Evolutionary conservation across 2,329 filamentous ascomycete genomes (phyloP).

Genomic region (Sclerotiophoma versabilis): DNA sequence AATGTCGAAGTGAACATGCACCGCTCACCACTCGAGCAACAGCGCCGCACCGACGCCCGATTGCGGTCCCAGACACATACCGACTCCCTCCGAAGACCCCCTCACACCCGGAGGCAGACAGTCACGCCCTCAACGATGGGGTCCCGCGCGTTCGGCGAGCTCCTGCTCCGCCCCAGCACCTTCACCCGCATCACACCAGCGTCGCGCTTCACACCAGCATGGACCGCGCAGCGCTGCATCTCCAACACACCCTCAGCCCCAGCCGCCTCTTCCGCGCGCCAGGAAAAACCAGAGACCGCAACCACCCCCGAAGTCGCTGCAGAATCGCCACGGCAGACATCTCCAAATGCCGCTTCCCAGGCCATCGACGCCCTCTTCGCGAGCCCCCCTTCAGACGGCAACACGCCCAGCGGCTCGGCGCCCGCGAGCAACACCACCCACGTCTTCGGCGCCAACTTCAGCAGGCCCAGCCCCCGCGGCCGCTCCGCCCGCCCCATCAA

Average conservation of each 20-base stretch:
- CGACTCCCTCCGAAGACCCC: background rate
- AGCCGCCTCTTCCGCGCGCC: constrained; percentile 21
- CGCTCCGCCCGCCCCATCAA: constrained; percentile 3
- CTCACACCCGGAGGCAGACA: background rate
- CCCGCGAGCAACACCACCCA: constrained; percentile 3
- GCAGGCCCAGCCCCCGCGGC: constrained; percentile 1
- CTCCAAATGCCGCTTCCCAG: constrained; percentile 19
- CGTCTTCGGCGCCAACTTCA: constrained; percentile 31
- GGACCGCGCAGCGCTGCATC: constrained; percentile 24
- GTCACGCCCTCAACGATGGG: constrained; percentile 26
- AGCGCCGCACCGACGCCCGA: constrained; percentile 2
- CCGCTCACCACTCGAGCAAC: background rate
- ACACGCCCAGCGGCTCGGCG: background rate
- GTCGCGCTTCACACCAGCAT: constrained; percentile 19
- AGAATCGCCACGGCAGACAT: constrained; percentile 3
- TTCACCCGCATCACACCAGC: constrained; percentile 30
- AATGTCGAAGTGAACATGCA: constrained; percentile 26
- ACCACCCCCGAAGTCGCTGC: constrained; percentile 3
- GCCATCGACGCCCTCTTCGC: constrained; percentile 37
- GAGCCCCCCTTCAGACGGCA: constrained; percentile 9
- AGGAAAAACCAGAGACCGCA: background rate
- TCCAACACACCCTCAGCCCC: constrained; percentile 10
- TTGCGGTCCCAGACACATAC: background rate
- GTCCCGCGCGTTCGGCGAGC: constrained; percentile 42
- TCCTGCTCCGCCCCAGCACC: constrained; percentile 40